A percentile compares a stretch with the other conserved stretches of the same genome.
These are phyloP conservation scores for Verticillium alfalfae DNA, from an alignment of 2,329 filamentous ascomycete genomes.

Conservation along the genomic window DNA sequence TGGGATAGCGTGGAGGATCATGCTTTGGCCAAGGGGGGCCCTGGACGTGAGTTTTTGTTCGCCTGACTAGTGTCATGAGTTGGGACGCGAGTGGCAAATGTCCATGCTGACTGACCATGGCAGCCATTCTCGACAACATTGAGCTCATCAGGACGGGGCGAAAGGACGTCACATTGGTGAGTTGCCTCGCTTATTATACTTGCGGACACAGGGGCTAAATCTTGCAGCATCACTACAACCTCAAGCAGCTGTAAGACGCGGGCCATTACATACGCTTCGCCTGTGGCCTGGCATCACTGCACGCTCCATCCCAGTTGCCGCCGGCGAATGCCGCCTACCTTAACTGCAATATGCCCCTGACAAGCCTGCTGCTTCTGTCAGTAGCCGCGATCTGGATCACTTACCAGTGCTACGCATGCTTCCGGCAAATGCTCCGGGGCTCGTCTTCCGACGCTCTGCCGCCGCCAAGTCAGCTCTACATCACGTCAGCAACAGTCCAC, in stretches of 20 bases:
- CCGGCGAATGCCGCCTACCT: too few species aligned
- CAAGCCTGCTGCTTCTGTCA: too few species aligned
- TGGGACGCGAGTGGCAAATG: background rate
- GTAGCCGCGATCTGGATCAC: too few species aligned
- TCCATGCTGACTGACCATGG: too few species aligned
- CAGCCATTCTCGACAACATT: constrained; percentile 29
- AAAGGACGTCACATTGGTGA: constrained; percentile 25
- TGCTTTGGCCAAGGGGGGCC: constrained; percentile 16
- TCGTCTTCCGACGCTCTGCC: too few species aligned
- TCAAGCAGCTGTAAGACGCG: constrained; percentile 6
- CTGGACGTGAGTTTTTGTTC: constrained; percentile 12
- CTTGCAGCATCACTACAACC: constrained; percentile 7
- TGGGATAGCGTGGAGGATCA: constrained; percentile 34
- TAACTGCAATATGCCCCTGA: too few species aligned
- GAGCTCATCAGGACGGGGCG: constrained; percentile 21
- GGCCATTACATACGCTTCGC: background rate
- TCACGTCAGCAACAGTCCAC: background rate
- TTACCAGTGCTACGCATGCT: background rate
- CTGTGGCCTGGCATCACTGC: background rate
- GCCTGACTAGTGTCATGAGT: background rate
- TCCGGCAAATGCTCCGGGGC: too few species aligned
- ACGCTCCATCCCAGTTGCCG: too few species aligned
- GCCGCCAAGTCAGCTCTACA: background rate
- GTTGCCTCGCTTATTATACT: constrained; percentile 2
- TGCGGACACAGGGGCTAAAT: background rate